A percentile compares a stretch with the other conserved stretches of the same genome.
These are phyloP conservation scores for Hypocreales sp. DNA, from an alignment of 2,329 filamentous ascomycete genomes.

Conservation along the genomic window DNA sequence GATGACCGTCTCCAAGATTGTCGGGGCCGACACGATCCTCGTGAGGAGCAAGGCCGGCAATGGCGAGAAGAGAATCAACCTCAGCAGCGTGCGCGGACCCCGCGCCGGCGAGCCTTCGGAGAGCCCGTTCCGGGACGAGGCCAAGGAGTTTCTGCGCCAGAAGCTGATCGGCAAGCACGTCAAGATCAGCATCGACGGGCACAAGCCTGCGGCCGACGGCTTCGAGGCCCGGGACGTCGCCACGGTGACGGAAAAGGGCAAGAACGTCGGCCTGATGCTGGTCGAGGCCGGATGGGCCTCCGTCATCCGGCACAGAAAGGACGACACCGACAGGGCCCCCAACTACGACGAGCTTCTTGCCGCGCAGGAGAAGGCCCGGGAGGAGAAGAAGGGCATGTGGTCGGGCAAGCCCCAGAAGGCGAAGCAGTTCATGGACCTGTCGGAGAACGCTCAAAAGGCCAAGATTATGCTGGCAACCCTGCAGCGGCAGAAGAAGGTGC, in stretches of 20 bases:
- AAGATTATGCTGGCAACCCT: slow-evolving; percentile 84
- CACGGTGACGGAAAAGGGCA: slow-evolving; percentile 67
- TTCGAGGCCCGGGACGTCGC: slow-evolving; percentile 93
- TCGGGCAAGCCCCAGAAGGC: slow-evolving; percentile 72
- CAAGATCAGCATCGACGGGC: slow-evolving; percentile 75
- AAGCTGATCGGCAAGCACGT: slow-evolving; percentile 93
- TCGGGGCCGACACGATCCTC: slow-evolving; percentile 79
- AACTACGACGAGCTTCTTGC: slow-evolving; percentile 84
- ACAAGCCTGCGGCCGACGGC: slow-evolving; percentile 74
- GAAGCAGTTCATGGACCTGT: slow-evolving; percentile 77
- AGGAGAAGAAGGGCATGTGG: slow-evolving; percentile 90
- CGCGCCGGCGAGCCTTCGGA: slow-evolving; percentile 77
- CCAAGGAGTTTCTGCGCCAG: slow-evolving; percentile 92
- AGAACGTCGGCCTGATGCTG: slow-evolving; percentile 70
- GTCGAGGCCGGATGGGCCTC: slow-evolving; percentile 91
- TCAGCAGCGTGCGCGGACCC: slow-evolving; percentile 90
- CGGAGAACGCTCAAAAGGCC: slow-evolving; percentile 84
- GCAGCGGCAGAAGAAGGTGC: slow-evolving; percentile 81
- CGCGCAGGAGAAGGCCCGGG: slow-evolving; percentile 69
- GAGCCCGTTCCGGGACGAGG: slow-evolving; percentile 76
- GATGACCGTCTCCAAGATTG: slow-evolving; percentile 68
- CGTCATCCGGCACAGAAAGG: slow-evolving; percentile 86
- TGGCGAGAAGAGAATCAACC: slow-evolving; percentile 72
- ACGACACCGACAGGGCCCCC: slow-evolving; percentile 83
- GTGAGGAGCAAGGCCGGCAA: slow-evolving; percentile 70